Conservation (phyloP, 31 red algal genomes). For the Pterothamnion heteromorphum region DNA sequence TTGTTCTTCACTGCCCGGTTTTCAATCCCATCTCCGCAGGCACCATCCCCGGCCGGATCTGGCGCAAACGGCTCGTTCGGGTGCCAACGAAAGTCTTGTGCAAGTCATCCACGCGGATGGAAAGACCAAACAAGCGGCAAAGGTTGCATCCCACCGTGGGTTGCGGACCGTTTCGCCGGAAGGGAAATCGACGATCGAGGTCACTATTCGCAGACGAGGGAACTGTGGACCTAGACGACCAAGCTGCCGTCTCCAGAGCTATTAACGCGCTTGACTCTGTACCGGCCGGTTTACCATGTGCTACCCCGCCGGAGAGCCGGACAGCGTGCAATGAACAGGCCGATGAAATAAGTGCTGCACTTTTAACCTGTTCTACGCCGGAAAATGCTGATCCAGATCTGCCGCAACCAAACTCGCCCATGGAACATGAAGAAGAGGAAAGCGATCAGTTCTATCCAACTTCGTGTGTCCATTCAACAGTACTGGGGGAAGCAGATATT, state of each 20-base stretch:
- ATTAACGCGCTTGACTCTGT: neutral
- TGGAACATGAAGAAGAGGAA: no score
- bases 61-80: no score
- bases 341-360: neutral
- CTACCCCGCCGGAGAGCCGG: neutral
- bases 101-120: no score
- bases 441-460: no score
- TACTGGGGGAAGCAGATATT: neutral
- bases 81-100: no score
- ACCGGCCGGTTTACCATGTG: neutral
- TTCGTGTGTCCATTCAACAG: no score
- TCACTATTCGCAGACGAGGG: neutral
- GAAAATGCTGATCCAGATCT: no score
- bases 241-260: neutral
- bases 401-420: neutral
- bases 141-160: neutral
- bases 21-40: no score
- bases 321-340: neutral
- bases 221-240: neutral
- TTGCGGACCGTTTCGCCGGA: neutral
- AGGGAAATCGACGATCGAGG: neutral
- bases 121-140: neutral
- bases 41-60: no score
- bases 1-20: no score
- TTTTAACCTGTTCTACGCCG: neutral